Percentiles rank a stretch among this genome's conserved stretches.
phyloP scores from a whole-genome alignment of 2,329 filamentous ascomycete species.

The Talaromyces sp. region DNA sequence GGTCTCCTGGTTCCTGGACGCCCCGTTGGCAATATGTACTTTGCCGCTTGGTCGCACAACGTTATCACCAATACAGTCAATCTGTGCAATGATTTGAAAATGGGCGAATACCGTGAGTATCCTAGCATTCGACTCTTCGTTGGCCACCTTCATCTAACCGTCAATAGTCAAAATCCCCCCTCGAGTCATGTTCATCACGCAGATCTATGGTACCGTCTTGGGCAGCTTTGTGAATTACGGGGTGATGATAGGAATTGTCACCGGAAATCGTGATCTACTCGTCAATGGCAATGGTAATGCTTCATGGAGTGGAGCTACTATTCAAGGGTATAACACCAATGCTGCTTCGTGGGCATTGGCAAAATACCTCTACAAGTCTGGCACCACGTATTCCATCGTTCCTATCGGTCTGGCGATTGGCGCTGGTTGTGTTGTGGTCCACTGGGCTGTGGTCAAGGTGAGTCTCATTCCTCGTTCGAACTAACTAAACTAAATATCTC shows the following conservation, averaged over 20 bases:
- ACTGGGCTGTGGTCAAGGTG: slow-evolving; percentile 16
- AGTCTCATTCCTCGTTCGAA: neutral
- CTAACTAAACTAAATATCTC: neutral
- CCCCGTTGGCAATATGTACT: slow-evolving; percentile 59
- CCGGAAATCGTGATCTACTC: slow-evolving; percentile 13
- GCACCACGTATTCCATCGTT: slow-evolving; percentile 17
- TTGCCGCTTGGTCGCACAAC: slow-evolving; percentile 59
- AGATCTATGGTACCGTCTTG: slow-evolving; percentile 20
- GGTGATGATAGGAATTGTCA: slow-evolving; percentile 20
- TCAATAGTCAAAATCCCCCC: slow-evolving; percentile 21
- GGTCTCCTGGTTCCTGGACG: slow-evolving; percentile 53
- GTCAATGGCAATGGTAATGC: slow-evolving; percentile 17
- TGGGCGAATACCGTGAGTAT: slow-evolving; percentile 57
- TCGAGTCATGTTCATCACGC: slow-evolving; percentile 21
- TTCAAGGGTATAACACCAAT: slow-evolving; percentile 20
- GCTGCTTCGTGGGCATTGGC: slow-evolving; percentile 20
- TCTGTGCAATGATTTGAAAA: slow-evolving; percentile 56
- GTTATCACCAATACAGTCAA: slow-evolving; percentile 54
- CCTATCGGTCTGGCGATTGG: slow-evolving; percentile 20
- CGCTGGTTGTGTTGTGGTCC: slow-evolving; percentile 11
- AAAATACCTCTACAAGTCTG: slow-evolving; percentile 20
- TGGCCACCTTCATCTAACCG: neutral
- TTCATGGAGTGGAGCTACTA: slow-evolving; percentile 20
- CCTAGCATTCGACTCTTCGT: neutral
- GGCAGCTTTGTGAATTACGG: slow-evolving; percentile 20